Base-by-base conservation (phyloP, 805 yeast genomes). In the Candida mattraensis region DNA sequence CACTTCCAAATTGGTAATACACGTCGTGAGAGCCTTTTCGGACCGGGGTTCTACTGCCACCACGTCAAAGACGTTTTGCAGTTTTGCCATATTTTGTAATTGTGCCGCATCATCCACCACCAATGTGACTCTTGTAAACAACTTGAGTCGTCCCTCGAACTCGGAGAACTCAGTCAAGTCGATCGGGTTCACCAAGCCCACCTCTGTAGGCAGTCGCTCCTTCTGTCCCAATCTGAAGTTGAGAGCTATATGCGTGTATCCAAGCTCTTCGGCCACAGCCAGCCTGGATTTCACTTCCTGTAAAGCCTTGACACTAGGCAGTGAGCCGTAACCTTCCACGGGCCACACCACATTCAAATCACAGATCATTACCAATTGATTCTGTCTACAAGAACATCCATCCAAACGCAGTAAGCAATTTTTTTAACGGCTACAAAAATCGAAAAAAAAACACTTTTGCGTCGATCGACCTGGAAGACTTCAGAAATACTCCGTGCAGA, bases 341-440 rank as follows among this genome's bases (percentile, higher is more conserved):
- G 93, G 93, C 84, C 88, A 84, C 11, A 77, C 74, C 7, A 85
- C 78, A 54, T 84, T 85, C 37, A 85, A 64, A 59, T 85, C 94
- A 40, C 78, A 73, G 18, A 75, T 55, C 78, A 72, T 74, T n/a
- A n/a, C n/a, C n/a, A n/a, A n/a, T n/a, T n/a, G n/a, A n/a, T n/a
- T n/a, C n/a, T n/a, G n/a, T n/a, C n/a, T n/a, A n/a, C n/a, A n/a
- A n/a, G n/a, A n/a, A n/a, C n/a, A n/a, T n/a, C n/a, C n/a, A n/a
- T n/a, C n/a, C n/a, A n/a, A n/a, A n/a, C n/a, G n/a, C n/a, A n/a
- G n/a, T n/a, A n/a, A n/a, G n/a, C n/a, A n/a, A n/a, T n/a, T n/a
- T n/a, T n/a, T n/a, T n/a, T n/a, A n/a, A n/a, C n/a, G n/a, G n/a
- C n/a, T n/a, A n/a, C n/a, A n/a, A n/a, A n/a, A n/a, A n/a, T n/a